Percentiles rank a stretch among this genome's conserved stretches.
Evolutionary conservation across 495 filamentous ascomycete genomes (phyloP).

Genomic region (Bacidia gigantensis): DNA sequence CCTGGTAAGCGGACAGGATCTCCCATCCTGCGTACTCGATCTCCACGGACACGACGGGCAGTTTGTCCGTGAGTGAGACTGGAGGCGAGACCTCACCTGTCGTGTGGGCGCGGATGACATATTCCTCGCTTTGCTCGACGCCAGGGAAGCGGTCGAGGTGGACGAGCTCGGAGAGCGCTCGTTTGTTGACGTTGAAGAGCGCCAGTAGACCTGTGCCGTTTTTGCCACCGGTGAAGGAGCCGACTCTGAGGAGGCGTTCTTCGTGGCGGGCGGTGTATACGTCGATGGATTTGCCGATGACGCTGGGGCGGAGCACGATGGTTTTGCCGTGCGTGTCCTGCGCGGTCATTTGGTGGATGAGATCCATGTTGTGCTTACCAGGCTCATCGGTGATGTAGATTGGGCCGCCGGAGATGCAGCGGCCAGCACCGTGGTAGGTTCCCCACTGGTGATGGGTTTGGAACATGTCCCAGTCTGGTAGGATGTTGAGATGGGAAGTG

Average conservation of each 20-base stretch:
- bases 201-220: conserved; percentile 68
- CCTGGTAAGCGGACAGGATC: conserved; percentile 62
- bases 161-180: conserved; percentile 48
- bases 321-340: conserved; percentile 52
- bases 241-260: conserved; percentile 58
- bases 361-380: conserved; percentile 55
- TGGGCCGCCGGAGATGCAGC: conserved; percentile 81
- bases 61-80: conserved; percentile 22
- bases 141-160: conserved; percentile 60
- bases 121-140: conserved; percentile 36
- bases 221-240: conserved; percentile 52
- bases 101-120: conserved; percentile 57
- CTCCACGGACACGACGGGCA: conserved; percentile 38
- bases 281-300: conserved; percentile 53
- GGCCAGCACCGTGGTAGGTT: conserved; percentile 73
- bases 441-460: conserved; percentile 71
- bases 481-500: conserved; percentile 55
- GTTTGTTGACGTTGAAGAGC: conserved; percentile 62
- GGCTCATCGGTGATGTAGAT: conserved; percentile 88
- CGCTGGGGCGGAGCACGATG: conserved; percentile 61
- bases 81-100: conserved; percentile 49
- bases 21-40: conserved; percentile 59
- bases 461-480: conserved; percentile 99
- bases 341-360: conserved; percentile 68
- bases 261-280: conserved; percentile 64